Base-by-base conservation (phyloP, 2,329 filamentous ascomycete species). In the Saccharata proteae region DNA sequence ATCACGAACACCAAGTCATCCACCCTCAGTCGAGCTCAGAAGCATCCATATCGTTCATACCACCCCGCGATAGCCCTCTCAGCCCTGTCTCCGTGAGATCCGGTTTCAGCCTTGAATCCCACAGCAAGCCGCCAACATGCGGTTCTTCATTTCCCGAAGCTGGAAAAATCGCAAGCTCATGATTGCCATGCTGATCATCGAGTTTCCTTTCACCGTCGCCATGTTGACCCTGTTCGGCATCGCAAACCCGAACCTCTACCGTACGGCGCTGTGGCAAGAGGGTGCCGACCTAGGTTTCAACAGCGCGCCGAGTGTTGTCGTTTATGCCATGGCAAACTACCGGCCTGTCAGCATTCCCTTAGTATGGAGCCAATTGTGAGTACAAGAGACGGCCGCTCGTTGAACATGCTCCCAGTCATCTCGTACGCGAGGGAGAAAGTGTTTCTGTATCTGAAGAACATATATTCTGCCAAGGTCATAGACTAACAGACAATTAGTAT, bases 271-370 rank as follows among this genome's bases (percentile, higher is more conserved):
- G 45, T 88, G 81, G 81, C 62, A 67, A 47, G 73, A 84, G 44
- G 81, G 81, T 40, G 73, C 64, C 37, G 66, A 77, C 32, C 63
- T 80, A 49, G 70, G 72, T 38, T 80, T 80, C 63, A 86, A 86
- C 57, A 84, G 78, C 38, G 74, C 74, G 43, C 80, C 81, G 10
- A 67, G 60, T 38, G 69, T 77, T 45, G 61, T 82, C 12, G 55
- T 84, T 19, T 85, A 81, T 53, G 76, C 77, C 19, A 77, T 78
- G 47, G 78, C 79, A 30, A 86, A 86, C 48, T 69, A 82, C 49
- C 56, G 63, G 32, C 65, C 74, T 1, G 57, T 76, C 1, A 62
- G 62, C 19, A 61, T 72, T 7, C 78, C 81, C 2, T 58, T 85
- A 32, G 69, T 85, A 10, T 88, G 81, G 81, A 79, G 77, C 38